A percentile compares a stretch with the other conserved stretches of the same genome.
These are phyloP conservation scores for Brachypodium distachyon DNA, from an alignment of 202 grass and related monocot species.

Conservation along the genomic window DNA sequence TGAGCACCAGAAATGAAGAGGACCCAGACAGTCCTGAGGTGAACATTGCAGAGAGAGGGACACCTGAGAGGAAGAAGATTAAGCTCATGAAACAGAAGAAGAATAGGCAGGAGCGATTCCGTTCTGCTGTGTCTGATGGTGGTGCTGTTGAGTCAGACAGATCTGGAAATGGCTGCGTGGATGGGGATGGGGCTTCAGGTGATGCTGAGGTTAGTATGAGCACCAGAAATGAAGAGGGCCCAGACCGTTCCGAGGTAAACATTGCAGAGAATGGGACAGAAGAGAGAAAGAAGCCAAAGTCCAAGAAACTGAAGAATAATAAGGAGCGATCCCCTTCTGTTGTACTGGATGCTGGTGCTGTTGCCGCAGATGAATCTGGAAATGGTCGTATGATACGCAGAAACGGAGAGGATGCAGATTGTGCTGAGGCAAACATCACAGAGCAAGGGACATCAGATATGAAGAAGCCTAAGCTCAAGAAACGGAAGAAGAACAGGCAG, in stretches of 20 bases:
- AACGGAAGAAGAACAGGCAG: neutral
- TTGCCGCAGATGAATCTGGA: constrained; percentile 1
- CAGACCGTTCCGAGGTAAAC: neutral
- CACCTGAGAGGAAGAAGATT: neutral
- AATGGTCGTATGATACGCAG: too few species aligned
- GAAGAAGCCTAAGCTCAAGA: neutral
- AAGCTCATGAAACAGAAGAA: neutral
- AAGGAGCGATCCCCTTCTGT: neutral
- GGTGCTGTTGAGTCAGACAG: neutral
- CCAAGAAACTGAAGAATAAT: neutral
- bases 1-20: constrained; percentile 2
- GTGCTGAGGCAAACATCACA: neutral
- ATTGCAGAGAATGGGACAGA: neutral
- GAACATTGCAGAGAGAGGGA: neutral
- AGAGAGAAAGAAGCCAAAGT: neutral
- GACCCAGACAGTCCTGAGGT: neutral
- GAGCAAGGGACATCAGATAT: neutral
- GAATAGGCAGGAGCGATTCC: neutral
- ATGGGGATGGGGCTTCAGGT: neutral
- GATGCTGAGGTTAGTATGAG: constrained; percentile 5
- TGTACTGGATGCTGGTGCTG: neutral
- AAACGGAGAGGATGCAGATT: constrained; percentile 5
- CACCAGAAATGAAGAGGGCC: neutral
- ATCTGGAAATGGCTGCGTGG: constrained; percentile 6
- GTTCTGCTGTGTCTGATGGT: neutral